phyloP scores from a whole-genome alignment of 768 basidiomycete species.

The Termitomyces heimii region DNA sequence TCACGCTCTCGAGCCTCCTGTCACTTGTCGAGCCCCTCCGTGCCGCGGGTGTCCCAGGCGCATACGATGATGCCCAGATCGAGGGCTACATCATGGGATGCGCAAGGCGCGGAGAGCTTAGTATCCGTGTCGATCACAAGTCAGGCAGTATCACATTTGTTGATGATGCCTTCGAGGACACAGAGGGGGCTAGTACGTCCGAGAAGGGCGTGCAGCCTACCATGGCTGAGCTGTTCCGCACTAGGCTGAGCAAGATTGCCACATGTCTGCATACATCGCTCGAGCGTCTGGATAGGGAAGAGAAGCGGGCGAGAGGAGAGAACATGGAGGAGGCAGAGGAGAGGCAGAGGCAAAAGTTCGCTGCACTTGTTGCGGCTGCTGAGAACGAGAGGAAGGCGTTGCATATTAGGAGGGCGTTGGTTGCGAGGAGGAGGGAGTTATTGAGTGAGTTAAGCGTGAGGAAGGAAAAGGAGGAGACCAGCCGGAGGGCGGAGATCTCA shows the following conservation, averaged over 20 bases:
- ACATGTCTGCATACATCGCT: conserved; percentile 66
- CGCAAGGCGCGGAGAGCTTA: conserved; percentile 80
- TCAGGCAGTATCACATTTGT: conserved; percentile 80
- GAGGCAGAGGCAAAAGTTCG: conserved; percentile 53
- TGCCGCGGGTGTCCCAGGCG: conserved; percentile 42
- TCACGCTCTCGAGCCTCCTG: conserved; percentile 74
- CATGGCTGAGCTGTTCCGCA: conserved; percentile 66
- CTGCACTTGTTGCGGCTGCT: conserved; percentile 54
- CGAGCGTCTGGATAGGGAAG: conserved; percentile 43
- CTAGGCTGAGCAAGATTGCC: conserved; percentile 75
- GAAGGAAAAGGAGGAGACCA: conserved; percentile 86
- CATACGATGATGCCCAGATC: conserved; percentile 69
- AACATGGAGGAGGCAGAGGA: conserved; percentile 35
- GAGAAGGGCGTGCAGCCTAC: conserved; percentile 60
- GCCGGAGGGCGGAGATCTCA: conserved; percentile 62
- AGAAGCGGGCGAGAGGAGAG: conserved; percentile 25
- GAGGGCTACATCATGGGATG: conserved; percentile 95
- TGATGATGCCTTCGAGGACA: conserved; percentile 60
- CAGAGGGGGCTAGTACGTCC: conserved; percentile 24
- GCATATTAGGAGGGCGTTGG: conserved; percentile 70
- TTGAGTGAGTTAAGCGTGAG: conserved; percentile 77
- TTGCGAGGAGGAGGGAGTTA: conserved; percentile 81
- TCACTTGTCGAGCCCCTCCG: conserved; percentile 73
- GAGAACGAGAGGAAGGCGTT: conserved; percentile 75
- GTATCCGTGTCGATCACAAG: conserved; percentile 84